Evolutionary conservation across 1,284 basidiomycete genomes (phyloP).

Genomic region (Cutaneotrichosporon sp.): DNA sequence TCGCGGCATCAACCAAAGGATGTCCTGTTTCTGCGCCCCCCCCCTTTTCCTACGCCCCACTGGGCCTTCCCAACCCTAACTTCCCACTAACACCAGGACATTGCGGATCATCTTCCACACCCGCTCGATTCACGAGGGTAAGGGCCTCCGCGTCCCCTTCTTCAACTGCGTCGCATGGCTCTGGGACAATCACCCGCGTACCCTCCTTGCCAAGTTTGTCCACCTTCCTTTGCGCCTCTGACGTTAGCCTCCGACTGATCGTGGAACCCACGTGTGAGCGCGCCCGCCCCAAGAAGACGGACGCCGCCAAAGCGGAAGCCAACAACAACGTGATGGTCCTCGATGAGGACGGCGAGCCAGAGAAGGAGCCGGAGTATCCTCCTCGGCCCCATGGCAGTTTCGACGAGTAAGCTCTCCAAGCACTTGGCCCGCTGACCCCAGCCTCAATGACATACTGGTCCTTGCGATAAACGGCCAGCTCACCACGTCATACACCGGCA

Average conservation of each 20-base stretch:
- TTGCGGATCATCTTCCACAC: constrained; percentile 37
- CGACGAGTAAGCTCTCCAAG: constrained; percentile 30
- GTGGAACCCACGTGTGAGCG: constrained; percentile 36
- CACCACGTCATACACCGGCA: constrained; percentile 12
- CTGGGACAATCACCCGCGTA: constrained; percentile 36
- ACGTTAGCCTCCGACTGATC: constrained; percentile 31
- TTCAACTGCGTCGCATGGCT: constrained; percentile 34
- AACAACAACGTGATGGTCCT: constrained; percentile 25
- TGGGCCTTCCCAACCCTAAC: neutral
- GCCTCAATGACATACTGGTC: constrained; percentile 34
- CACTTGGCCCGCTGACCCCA: constrained; percentile 1
- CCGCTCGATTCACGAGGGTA: constrained; percentile 44
- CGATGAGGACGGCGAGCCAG: constrained; percentile 28
- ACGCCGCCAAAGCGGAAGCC: constrained; percentile 20
- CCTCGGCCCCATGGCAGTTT: constrained; percentile 38
- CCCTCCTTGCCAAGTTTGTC: constrained; percentile 36
- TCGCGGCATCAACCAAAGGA: neutral
- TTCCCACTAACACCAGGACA: constrained; percentile 25
- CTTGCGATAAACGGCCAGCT: constrained; percentile 37
- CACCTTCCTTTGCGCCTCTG: neutral
- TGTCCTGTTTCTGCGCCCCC: neutral
- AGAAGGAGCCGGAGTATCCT: constrained; percentile 28
- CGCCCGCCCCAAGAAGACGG: constrained; percentile 24
- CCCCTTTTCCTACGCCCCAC: neutral
- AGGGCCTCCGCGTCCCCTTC: constrained; percentile 34